phyloP scores from a whole-genome alignment of 1,284 basidiomycete species.

The Ustilago curta region DNA sequence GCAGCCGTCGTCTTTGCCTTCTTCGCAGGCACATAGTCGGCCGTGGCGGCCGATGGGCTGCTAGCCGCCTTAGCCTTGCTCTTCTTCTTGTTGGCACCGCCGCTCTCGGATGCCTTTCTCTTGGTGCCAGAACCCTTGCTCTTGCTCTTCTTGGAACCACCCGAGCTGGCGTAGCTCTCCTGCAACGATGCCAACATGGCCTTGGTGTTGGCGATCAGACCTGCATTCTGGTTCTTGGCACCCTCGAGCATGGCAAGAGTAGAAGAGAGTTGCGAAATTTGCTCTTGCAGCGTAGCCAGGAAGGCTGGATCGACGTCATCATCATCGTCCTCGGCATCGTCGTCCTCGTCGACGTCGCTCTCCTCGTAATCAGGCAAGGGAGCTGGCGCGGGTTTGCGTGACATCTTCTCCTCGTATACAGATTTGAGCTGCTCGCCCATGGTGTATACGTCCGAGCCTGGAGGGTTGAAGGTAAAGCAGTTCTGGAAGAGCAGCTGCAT shows the following conservation, averaged over 20 bases:
- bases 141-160: constrained; percentile 57
- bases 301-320: constrained; percentile 55
- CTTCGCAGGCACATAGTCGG: constrained; percentile 46
- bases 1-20: constrained; percentile 55
- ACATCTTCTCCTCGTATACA: constrained; percentile 92
- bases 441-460: constrained; percentile 84
- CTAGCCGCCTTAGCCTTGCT: constrained; percentile 47
- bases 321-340: constrained; percentile 60
- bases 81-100: constrained; percentile 42
- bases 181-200: constrained; percentile 57
- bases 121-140: constrained; percentile 49
- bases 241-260: constrained; percentile 61
- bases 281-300: constrained; percentile 53
- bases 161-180: constrained; percentile 51
- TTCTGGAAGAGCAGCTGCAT: constrained; percentile 94
- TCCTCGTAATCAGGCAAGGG: constrained; percentile 66
- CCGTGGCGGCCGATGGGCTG: constrained; percentile 31
- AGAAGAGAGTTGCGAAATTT: constrained; percentile 58
- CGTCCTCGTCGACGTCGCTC: constrained; percentile 70
- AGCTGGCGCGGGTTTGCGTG: constrained; percentile 75
- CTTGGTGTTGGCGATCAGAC: constrained; percentile 60
- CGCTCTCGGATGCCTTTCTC: constrained; percentile 51
- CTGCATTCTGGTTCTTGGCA: constrained; percentile 60
- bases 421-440: constrained; percentile 74
- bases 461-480: constrained; percentile 91